Percentiles rank a stretch among this genome's conserved stretches.
These are phyloP conservation scores for Ceraceosorus guamensis DNA, from an alignment of 1,284 basidiomycete species.

Conservation along the genomic window DNA sequence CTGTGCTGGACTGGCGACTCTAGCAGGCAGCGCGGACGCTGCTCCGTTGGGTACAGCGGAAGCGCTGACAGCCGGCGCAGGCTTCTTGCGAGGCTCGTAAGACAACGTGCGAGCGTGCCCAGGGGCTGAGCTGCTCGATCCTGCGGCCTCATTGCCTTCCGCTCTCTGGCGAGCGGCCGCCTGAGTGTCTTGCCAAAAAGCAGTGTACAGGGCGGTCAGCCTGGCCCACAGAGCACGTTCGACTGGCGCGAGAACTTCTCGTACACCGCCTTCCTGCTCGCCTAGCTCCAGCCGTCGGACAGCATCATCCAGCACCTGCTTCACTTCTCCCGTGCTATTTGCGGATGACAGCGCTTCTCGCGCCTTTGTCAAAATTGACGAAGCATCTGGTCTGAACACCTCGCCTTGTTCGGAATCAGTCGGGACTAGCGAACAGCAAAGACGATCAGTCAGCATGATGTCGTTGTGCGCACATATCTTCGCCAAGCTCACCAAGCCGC, in stretches of 20 bases:
- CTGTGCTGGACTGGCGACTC: constrained; percentile 1
- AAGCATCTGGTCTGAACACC: constrained; percentile 30
- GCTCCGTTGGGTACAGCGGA: not conserved
- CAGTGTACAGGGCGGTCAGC: constrained; percentile 5
- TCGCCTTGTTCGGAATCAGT: constrained; percentile 20
- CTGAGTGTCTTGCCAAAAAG: constrained; percentile 8
- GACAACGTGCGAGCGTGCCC: not conserved
- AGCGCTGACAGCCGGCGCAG: not conserved
- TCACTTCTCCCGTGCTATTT: not conserved
- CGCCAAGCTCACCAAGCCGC: constrained; percentile 23
- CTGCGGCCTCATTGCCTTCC: not conserved
- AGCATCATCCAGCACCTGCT: not conserved
- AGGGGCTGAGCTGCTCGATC: not conserved
- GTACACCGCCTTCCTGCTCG: constrained; percentile 1
- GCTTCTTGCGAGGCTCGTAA: constrained; percentile 3
- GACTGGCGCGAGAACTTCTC: constrained; percentile 7
- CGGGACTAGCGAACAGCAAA: not conserved
- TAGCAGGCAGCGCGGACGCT: constrained; percentile 13
- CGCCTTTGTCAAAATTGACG: constrained; percentile 27
- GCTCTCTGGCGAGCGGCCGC: not conserved
- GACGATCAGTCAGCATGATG: too few species aligned
- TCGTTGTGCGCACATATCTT: constrained; percentile 3
- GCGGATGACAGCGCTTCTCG: constrained; percentile 7
- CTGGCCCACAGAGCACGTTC: constrained; percentile 4
- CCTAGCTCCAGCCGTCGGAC: constrained; percentile 1